Percentiles rank a stretch among this genome's conserved stretches.
Conservation (phyloP, 2,329 filamentous ascomycete genomes). For the Aspergillus sclerotialis region DNA sequence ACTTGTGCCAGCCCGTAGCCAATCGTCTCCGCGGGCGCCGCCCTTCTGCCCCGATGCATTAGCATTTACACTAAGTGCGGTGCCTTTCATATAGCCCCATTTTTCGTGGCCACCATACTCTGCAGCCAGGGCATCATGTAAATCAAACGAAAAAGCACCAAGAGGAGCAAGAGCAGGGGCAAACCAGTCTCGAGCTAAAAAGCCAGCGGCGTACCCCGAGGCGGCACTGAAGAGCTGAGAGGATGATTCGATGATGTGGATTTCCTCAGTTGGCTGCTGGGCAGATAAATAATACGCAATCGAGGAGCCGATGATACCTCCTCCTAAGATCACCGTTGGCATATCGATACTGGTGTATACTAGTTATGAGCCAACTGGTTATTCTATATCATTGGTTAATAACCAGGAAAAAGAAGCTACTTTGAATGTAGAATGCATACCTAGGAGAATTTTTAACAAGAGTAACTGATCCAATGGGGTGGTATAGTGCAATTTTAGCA, state of each 20-base stretch:
- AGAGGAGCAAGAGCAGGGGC: conserved; percentile 50
- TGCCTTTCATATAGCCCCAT: conserved; percentile 56
- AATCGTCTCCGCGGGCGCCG: conserved; percentile 52
- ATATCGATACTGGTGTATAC: conserved; percentile 27
- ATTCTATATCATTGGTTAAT: not conserved
- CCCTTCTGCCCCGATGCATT: conserved; percentile 29
- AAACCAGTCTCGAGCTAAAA: conserved; percentile 69
- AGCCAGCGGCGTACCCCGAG: conserved; percentile 67
- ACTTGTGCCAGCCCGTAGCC: conserved; percentile 59
- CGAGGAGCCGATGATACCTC: conserved; percentile 63
- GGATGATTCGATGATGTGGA: conserved; percentile 54
- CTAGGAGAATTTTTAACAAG: too few relatives aligned
- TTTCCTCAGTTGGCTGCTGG: conserved; percentile 29
- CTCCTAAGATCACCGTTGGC: conserved; percentile 59
- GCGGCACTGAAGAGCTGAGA: conserved; percentile 62
- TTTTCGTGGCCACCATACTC: conserved; percentile 49
- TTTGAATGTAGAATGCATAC: not conserved
- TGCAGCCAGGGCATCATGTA: conserved; percentile 60
- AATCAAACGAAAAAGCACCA: conserved; percentile 60
- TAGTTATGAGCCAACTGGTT: not conserved
- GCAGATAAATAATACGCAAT: conserved; percentile 65
- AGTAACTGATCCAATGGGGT: too few relatives aligned
- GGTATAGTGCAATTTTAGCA: too few relatives aligned
- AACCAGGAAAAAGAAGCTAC: not conserved
- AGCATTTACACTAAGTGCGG: conserved; percentile 49